Conservation (phyloP, 768 basidiomycete genomes). For the Trametes cingulata region DNA sequence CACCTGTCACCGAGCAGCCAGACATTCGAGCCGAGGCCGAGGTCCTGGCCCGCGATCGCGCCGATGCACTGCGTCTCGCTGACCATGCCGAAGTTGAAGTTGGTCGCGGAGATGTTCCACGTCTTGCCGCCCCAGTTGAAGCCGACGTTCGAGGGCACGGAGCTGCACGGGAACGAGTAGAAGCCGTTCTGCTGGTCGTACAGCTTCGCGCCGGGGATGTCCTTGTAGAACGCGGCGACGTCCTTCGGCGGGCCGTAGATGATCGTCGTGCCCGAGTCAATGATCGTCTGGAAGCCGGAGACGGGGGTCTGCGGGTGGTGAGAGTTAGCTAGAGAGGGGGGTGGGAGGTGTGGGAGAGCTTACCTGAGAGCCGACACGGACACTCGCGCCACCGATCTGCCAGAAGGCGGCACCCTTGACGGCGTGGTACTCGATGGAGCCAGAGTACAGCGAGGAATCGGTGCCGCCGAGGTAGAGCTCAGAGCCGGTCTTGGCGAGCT, state of each 20-base stretch:
- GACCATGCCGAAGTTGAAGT: constrained; percentile 28
- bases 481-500: constrained; percentile 43
- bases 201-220: constrained; percentile 27
- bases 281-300: constrained; percentile 25
- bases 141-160: constrained; percentile 13
- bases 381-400: constrained; percentile 29
- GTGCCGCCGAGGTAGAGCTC: constrained; percentile 59
- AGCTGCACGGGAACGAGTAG: constrained; percentile 30
- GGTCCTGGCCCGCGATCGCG: constrained; percentile 22
- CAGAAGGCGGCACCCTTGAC: constrained; percentile 27
- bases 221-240: constrained; percentile 28
- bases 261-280: constrained; percentile 35
- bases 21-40: constrained; percentile 22
- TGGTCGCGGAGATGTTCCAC: constrained; percentile 16
- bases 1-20: constrained; percentile 25
- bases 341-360: not conserved
- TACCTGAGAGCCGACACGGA: constrained; percentile 15
- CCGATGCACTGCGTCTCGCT: constrained; percentile 25
- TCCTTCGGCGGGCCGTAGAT: constrained; percentile 29
- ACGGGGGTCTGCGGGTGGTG: not conserved
- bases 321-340: constrained; percentile 18
- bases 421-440: constrained; percentile 34
- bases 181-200: constrained; percentile 22
- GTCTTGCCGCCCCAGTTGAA: constrained; percentile 26
- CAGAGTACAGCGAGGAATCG: constrained; percentile 48